Base-by-base conservation (phyloP, 768 basidiomycete species). In the Russula foetens region DNA sequence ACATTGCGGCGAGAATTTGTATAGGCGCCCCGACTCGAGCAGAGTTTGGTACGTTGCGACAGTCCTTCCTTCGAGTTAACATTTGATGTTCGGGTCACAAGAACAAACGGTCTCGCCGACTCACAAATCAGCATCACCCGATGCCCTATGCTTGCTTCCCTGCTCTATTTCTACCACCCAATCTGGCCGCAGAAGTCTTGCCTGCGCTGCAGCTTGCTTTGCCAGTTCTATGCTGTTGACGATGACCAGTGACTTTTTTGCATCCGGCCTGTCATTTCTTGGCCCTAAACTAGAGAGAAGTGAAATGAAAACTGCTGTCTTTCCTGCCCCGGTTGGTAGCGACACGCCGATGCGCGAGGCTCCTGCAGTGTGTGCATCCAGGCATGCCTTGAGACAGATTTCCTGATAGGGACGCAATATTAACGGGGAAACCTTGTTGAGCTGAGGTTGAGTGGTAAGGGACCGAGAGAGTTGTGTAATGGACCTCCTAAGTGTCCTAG, bases 111-210 rank as follows among this genome's bases (percentile, higher is more conserved):
- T 44, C 4, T 33, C 24, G 52, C 11, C 24, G 31, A 71, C 87
- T 68, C 73, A 95, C 90, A 97, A 82, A 69, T 98, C 92, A 43
- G 96, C 93, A 26, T 68, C 56, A 7, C 95, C 96, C 29, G 84
- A 82, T 4, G 93, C 92, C 46, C 75, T 79, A 64, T 92, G 79
- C 67, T 81, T 85, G 19, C 69, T 66, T 3, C 92, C 92, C 72
- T 98, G 96, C 72, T 98, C 96, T 52, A 98, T 89, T 73, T 98
- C 95, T 2, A 98, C 86, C 12, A 73, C 78, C 83, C 89, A 86
- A 5, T 82, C 72, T 1, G 92, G 88, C 67, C 85, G 84, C 33
- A 90, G 71, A 28, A 74, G 72, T 60, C 75, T 70, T 8, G 90
- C 87, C 66, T 92, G 90, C 21, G 75, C 74, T 14, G 90, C 89